Conservation (phyloP, 2,329 filamentous ascomycete species). For the Cyphellophora attinorum region DNA sequence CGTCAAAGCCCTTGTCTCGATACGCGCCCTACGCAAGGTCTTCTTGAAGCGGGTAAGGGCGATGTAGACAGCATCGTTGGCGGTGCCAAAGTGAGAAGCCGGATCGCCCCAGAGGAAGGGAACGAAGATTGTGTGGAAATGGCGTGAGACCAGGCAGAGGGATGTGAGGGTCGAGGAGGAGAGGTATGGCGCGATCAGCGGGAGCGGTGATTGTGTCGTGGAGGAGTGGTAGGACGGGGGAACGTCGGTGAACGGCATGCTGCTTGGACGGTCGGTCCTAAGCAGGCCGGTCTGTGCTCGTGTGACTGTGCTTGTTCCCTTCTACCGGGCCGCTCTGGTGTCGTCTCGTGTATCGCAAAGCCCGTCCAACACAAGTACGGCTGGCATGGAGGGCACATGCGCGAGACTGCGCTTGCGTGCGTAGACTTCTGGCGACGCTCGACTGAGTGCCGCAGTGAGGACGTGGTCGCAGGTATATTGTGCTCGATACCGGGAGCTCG, state of each 20-base stretch:
- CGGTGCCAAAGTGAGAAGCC: slow-evolving; percentile 47
- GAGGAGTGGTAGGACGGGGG: slow-evolving; percentile 53
- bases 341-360: no score
- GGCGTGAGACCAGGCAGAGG: slow-evolving; percentile 44
- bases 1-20: slow-evolving; percentile 44
- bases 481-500: no score
- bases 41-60: slow-evolving; percentile 51
- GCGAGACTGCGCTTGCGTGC: no score
- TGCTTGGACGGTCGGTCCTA: no score
- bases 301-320: no score
- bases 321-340: no score
- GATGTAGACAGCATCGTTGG: slow-evolving; percentile 51
- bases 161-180: slow-evolving; percentile 47
- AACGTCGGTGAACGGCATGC: slow-evolving; percentile 24
- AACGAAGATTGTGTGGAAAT: slow-evolving; percentile 50
- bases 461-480: no score
- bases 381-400: no score
- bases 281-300: no score
- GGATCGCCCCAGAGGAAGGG: slow-evolving; percentile 54
- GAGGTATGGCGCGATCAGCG: slow-evolving; percentile 47
- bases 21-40: slow-evolving; percentile 44
- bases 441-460: no score
- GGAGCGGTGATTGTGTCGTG: slow-evolving; percentile 45
- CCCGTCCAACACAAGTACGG: no score
- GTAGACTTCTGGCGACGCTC: no score